phyloP scores from a whole-genome alignment of 2,329 filamentous ascomycete genomes.

The Colletotrichum cuscutae region DNA sequence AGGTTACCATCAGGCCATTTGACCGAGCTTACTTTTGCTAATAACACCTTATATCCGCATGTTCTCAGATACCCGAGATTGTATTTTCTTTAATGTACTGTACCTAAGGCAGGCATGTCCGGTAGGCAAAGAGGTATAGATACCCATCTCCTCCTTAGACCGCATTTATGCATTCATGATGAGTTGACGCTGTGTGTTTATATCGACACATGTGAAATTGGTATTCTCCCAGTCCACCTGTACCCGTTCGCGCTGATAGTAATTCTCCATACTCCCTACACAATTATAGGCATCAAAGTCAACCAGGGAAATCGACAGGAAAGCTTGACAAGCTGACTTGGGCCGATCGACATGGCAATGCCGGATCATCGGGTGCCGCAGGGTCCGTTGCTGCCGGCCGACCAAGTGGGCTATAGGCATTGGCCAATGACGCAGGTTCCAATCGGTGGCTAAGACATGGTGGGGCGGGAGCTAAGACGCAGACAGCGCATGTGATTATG shows the following conservation, averaged over 20 bases:
- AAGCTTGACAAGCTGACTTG: not conserved
- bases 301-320: constrained; percentile 14
- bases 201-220: not conserved
- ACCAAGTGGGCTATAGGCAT: not conserved
- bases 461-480: not conserved
- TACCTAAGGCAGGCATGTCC: not conserved
- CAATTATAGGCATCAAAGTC: constrained; percentile 7
- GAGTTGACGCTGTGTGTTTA: not conserved
- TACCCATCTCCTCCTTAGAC: not conserved
- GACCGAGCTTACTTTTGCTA: constrained; percentile 27
- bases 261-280: not conserved
- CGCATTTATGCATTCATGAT: not conserved
- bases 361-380: constrained; percentile 29
- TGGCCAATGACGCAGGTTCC: constrained; percentile 9
- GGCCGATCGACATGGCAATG: constrained; percentile 19
- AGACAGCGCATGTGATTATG: constrained; percentile 27
- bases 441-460: not conserved
- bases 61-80: constrained; percentile 1
- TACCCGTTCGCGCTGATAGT: not conserved
- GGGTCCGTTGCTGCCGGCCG: constrained; percentile 15
- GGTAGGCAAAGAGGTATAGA: not conserved
- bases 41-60: constrained; percentile 10
- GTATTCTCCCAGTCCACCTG: not conserved
- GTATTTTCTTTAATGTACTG: not conserved
- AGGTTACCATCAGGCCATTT: constrained; percentile 24